phyloP scores from a whole-genome alignment of 2,329 filamentous ascomycete species.

The Monosporascus sp. region DNA sequence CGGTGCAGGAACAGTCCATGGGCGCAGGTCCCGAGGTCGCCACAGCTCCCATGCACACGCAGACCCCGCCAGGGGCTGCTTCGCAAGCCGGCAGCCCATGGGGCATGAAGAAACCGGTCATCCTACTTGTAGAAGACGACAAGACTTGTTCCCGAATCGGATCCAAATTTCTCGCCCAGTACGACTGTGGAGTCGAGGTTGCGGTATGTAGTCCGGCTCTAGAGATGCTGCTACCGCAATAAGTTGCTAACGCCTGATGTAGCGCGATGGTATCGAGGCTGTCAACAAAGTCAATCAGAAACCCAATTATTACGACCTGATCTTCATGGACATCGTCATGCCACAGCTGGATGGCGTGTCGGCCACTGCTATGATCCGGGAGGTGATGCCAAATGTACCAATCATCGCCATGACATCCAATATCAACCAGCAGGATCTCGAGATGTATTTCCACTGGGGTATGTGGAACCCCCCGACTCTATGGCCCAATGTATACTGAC shows the following conservation, averaged over 20 bases:
- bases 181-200: constrained; percentile 63
- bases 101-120: constrained; percentile 64
- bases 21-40: constrained; percentile 36
- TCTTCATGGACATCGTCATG: constrained; percentile 96
- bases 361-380: constrained; percentile 86
- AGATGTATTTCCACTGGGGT: constrained; percentile 97
- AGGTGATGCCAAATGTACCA: constrained; percentile 75
- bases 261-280: constrained; percentile 86
- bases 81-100: constrained; percentile 43
- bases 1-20: constrained; percentile 49
- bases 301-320: constrained; percentile 55
- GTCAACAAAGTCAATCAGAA: constrained; percentile 71
- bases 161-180: constrained; percentile 60
- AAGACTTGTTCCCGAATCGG: constrained; percentile 64
- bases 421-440: constrained; percentile 92
- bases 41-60: constrained; percentile 29
- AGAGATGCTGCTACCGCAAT: background rate
- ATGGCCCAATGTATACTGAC: constrained; percentile 6
- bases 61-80: constrained; percentile 22
- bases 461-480: constrained; percentile 32
- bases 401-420: constrained; percentile 99
- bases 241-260: constrained; percentile 18
- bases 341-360: constrained; percentile 92
- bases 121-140: constrained; percentile 85
- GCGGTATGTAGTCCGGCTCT: constrained; percentile 45